Evolutionary conservation across 441 rosid genomes (phyloP).

Genomic region (Metrosideros polymorpha): DNA sequence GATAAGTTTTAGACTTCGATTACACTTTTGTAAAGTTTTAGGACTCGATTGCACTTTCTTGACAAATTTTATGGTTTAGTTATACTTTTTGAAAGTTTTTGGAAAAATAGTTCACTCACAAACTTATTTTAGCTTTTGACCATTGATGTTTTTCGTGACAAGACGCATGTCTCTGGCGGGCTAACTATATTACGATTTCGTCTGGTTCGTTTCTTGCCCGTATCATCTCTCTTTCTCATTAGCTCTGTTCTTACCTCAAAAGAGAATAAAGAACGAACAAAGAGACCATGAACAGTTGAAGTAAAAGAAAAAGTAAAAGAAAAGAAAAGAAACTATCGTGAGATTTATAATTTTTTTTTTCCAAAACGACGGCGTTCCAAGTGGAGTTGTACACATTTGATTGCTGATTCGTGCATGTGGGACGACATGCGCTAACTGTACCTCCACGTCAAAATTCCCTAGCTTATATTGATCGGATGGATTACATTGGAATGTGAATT

Average conservation of each 20-base stretch:
- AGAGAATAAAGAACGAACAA: not conserved
- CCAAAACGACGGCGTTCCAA: not conserved
- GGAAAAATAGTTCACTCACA: not conserved
- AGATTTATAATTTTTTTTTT: not conserved
- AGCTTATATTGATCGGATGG: not conserved
- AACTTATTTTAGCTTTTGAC: not conserved
- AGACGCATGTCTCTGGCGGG: not conserved
- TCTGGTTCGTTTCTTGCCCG: not conserved
- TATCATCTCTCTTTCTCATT: not conserved
- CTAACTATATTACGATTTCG: not conserved
- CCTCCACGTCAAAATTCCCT: fast-evolving
- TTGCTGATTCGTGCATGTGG: fast-evolving
- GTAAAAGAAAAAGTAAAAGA: not conserved
- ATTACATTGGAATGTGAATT: no score
- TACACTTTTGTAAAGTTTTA: no score
- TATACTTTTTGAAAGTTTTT: no score
- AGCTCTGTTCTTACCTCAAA: not conserved
- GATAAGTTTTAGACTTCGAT: no score
- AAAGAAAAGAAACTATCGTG: not conserved
- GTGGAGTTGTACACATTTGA: fast-evolving
- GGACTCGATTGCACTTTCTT: no score
- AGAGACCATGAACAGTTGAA: not conserved
- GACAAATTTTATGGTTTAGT: no score
- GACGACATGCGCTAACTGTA: not conserved
- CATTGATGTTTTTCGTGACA: not conserved